Evolutionary conservation across 192 early-diverging fungal genomes (phyloP).

Genomic region (Coemansia sp.): DNA sequence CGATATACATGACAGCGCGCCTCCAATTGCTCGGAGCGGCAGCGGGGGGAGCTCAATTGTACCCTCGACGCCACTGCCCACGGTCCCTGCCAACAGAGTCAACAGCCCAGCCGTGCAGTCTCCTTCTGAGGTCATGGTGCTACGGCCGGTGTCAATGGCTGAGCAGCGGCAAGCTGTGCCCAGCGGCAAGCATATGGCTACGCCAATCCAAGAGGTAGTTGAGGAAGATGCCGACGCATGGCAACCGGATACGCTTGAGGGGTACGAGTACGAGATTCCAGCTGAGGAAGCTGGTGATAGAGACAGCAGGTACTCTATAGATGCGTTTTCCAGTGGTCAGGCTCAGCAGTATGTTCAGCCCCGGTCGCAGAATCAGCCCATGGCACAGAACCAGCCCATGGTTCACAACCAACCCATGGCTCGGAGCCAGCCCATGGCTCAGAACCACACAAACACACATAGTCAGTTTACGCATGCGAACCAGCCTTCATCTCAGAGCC

Average conservation of each 20-base stretch:
- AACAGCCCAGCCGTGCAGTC: constrained; percentile 21
- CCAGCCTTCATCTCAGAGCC: neutral
- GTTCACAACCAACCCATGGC: no score
- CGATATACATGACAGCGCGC: neutral
- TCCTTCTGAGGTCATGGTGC: constrained; percentile 30
- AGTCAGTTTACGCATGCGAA: no score
- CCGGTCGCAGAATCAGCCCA: constrained; percentile 1
- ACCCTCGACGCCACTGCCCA: constrained; percentile 3
- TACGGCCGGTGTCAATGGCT: constrained; percentile 37
- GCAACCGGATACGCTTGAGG: constrained; percentile 13
- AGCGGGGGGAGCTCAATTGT: constrained; percentile 4
- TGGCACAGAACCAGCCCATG: no score
- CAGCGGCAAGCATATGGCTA: neutral
- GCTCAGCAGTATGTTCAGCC: neutral
- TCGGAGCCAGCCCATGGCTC: no score
- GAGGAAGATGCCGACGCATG: constrained; percentile 17
- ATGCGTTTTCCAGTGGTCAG: neutral
- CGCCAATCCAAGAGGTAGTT: constrained; percentile 6
- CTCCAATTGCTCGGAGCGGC: neutral
- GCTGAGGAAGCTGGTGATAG: neutral
- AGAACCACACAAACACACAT: no score
- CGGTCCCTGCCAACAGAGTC: neutral
- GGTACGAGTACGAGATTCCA: constrained; percentile 34
- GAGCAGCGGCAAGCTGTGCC: neutral
- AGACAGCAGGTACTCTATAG: neutral